Conservation (phyloP, 208 protist genomes). For the Herpetomonas muscarum region DNA sequence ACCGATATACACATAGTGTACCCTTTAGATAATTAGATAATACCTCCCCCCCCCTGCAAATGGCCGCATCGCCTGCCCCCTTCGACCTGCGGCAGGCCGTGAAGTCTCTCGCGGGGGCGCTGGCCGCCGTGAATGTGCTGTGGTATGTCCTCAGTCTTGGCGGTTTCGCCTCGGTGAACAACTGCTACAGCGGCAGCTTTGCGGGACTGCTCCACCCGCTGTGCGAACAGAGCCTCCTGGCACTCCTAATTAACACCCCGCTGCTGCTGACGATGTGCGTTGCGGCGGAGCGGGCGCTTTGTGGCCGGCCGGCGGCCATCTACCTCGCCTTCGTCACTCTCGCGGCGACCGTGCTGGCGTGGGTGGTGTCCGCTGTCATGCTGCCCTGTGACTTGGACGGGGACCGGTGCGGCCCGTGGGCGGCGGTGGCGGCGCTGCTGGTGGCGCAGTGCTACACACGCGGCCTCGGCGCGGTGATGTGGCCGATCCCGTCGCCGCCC, state of each 20-base stretch:
- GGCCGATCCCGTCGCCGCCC: background rate
- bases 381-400: slow-evolving; percentile 9
- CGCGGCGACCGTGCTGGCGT: slow-evolving; percentile 14
- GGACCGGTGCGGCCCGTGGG: background rate
- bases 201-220: no score
- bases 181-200: no score
- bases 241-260: slow-evolving; percentile 7
- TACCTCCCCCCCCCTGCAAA: no score
- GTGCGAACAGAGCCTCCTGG: slow-evolving; percentile 9
- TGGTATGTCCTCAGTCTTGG: no score
- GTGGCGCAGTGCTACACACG: slow-evolving; percentile 3
- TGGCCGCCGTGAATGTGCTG: no score
- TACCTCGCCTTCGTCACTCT: slow-evolving; percentile 18
- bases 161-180: no score
- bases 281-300: slow-evolving; percentile 23
- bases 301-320: slow-evolving; percentile 19
- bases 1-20: no score
- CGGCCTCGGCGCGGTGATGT: background rate
- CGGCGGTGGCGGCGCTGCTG: background rate
- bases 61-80: no score
- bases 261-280: slow-evolving; percentile 19
- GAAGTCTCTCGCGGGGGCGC: no score
- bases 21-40: no score
- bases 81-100: no score
- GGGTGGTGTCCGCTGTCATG: slow-evolving; percentile 15